Evolutionary conservation across 345 rosid species (phyloP).

Genomic region (Eucalyptus sp.): DNA sequence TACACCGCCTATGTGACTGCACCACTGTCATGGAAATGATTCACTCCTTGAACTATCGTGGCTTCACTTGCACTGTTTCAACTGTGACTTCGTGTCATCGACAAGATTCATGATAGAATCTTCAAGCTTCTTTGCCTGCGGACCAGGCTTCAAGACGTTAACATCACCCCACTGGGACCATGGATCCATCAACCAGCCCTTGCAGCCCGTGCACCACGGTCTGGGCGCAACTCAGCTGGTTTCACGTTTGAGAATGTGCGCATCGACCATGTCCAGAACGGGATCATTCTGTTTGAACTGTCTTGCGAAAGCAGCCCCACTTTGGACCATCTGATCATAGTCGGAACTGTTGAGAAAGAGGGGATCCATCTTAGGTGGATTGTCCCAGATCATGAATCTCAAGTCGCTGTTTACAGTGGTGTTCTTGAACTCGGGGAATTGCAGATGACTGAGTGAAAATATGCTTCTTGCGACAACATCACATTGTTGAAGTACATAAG

Average conservation of each 20-base stretch:
- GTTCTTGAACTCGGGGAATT: slow-evolving; percentile 73
- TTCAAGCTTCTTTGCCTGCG: slow-evolving; percentile 59
- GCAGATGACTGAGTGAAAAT: slow-evolving; percentile 91
- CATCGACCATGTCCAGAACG: slow-evolving; percentile 61
- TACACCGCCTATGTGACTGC: slow-evolving; percentile 4
- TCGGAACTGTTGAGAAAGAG: slow-evolving; percentile 53
- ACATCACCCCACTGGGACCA: slow-evolving; percentile 96
- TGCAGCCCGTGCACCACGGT: slow-evolving; percentile 82
- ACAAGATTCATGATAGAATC: slow-evolving; percentile 57
- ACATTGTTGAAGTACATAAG: slow-evolving; percentile 94
- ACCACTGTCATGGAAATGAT: neutral
- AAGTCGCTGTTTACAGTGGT: slow-evolving; percentile 78
- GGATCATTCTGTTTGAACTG: slow-evolving; percentile 68
- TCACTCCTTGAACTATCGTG: neutral
- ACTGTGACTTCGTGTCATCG: slow-evolving; percentile 54
- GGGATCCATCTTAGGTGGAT: slow-evolving; percentile 98
- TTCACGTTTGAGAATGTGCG: slow-evolving; percentile 64
- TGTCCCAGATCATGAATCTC: slow-evolving; percentile 92
- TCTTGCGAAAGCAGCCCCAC: slow-evolving; percentile 89
- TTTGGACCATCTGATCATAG: slow-evolving; percentile 56
- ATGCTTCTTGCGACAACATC: slow-evolving; percentile 74
- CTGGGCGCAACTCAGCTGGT: slow-evolving; percentile 50
- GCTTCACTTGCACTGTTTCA: slow-evolving; percentile 79
- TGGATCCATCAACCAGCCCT: slow-evolving; percentile 76
- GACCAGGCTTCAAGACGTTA: slow-evolving; percentile 68